Conservation (phyloP, 495 filamentous ascomycete genomes). For the Pseudoneurospora amorphoporcata region DNA sequence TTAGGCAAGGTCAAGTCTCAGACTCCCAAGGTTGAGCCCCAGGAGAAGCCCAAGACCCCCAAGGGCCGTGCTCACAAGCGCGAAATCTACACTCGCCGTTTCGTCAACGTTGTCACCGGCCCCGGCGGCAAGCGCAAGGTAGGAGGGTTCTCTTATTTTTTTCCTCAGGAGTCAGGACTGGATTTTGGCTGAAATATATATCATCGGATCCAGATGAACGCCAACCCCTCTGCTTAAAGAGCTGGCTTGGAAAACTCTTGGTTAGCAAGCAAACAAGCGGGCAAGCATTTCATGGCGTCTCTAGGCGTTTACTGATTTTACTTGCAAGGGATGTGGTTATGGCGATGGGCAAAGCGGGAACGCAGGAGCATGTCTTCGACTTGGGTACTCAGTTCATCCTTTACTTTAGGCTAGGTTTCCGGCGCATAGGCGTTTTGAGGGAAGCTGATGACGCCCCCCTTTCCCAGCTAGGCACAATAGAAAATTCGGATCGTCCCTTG, state of each 20-base stretch:
- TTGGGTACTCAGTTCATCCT: not conserved
- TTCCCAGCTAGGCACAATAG: not conserved
- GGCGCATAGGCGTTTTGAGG: conserved; percentile 6
- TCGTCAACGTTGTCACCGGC: conserved; percentile 70
- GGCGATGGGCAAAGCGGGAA: not conserved
- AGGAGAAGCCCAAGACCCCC: conserved; percentile 68
- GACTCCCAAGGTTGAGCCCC: conserved; percentile 73
- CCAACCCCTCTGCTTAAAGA: conserved; percentile 46
- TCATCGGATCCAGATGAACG: conserved; percentile 42
- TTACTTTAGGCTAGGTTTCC: conserved; percentile 2
- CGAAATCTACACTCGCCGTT: conserved; percentile 75
- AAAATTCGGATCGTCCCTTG: not conserved
- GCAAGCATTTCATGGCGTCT: not conserved
- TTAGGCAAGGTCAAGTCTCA: conserved; percentile 73
- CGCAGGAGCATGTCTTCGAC: not conserved
- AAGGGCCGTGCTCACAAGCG: conserved; percentile 87
- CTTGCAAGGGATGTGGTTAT: not conserved
- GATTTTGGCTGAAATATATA: not conserved
- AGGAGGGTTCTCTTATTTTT: not conserved
- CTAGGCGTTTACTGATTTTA: not conserved
- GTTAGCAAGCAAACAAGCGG: not conserved
- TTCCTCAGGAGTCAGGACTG: not conserved
- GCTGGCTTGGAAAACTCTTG: not conserved
- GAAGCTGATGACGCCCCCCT: not conserved
- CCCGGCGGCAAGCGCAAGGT: conserved; percentile 82